Percentiles rank a stretch among this genome's conserved stretches.
phyloP scores from a whole-genome alignment of 192 early-diverging fungal genomes.

The Coemansia sp. region DNA sequence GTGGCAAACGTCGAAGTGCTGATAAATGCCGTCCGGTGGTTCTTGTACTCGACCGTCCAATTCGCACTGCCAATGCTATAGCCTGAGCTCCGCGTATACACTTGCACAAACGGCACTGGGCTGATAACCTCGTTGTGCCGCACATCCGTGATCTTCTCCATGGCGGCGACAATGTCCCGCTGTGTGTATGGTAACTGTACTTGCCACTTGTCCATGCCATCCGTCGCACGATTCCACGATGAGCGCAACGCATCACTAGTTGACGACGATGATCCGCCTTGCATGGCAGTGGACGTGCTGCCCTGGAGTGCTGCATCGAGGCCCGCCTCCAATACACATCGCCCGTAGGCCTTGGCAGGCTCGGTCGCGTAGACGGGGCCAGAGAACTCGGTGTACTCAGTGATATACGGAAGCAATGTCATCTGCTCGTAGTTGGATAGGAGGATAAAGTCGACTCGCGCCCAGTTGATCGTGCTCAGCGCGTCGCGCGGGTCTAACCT shows the following conservation, averaged over 20 bases:
- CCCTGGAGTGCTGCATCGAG: not conserved
- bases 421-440: slow-evolving; percentile 77
- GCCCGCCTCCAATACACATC: slow-evolving; percentile 49
- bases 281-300: not conserved
- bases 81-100: slow-evolving; percentile 72
- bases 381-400: slow-evolving; percentile 78
- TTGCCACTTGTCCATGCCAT: not conserved
- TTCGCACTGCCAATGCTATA: slow-evolving; percentile 75
- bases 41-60: slow-evolving; percentile 71
- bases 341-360: slow-evolving; percentile 76
- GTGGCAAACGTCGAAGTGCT: slow-evolving; percentile 47
- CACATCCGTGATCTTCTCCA: slow-evolving; percentile 56
- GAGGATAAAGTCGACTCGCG: slow-evolving; percentile 74
- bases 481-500: slow-evolving; percentile 31
- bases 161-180: slow-evolving; percentile 44
- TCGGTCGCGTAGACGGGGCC: slow-evolving; percentile 82
- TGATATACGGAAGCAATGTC: slow-evolving; percentile 79
- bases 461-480: slow-evolving; percentile 62
- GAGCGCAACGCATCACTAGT: not conserved
- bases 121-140: slow-evolving; percentile 53
- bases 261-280: slow-evolving; percentile 7
- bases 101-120: slow-evolving; percentile 54
- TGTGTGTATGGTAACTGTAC: slow-evolving; percentile 34
- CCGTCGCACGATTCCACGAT: not conserved
- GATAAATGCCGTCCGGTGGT: slow-evolving; percentile 52